Percentiles rank a stretch among this genome's conserved stretches.
These are phyloP conservation scores for Leccinum truebloodii DNA, from an alignment of 768 basidiomycete genomes.

Conservation along the genomic window DNA sequence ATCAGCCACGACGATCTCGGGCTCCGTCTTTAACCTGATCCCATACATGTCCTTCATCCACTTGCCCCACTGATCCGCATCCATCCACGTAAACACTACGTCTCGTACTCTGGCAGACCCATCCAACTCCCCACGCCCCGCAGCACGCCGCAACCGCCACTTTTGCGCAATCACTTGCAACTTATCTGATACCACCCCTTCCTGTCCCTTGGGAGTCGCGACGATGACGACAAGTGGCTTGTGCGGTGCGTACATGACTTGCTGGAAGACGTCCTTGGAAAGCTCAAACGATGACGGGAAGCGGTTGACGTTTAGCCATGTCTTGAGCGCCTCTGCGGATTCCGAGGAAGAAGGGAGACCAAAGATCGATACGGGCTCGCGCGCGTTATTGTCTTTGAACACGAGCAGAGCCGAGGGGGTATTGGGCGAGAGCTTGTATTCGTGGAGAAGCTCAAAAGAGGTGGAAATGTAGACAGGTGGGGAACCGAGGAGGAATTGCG, in stretches of 20 bases:
- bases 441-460: conserved; percentile 33
- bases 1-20: conserved; percentile 71
- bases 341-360: conserved; percentile 8
- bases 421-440: conserved; percentile 37
- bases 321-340: conserved; percentile 26
- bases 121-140: neutral
- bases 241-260: conserved; percentile 80
- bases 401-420: conserved; percentile 66
- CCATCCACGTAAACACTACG: conserved; percentile 90
- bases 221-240: conserved; percentile 79
- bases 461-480: conserved; percentile 49
- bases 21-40: conserved; percentile 38
- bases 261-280: conserved; percentile 75
- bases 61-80: conserved; percentile 75
- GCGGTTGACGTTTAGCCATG: conserved; percentile 69
- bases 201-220: conserved; percentile 42
- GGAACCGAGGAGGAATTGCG: conserved; percentile 49
- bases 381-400: conserved; percentile 58
- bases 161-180: conserved; percentile 54
- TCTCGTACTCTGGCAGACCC: conserved; percentile 35
- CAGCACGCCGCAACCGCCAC: conserved; percentile 47
- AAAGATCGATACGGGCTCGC: conserved; percentile 48
- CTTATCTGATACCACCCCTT: conserved; percentile 45
- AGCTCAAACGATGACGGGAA: conserved; percentile 77
- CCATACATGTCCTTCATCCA: conserved; percentile 96